A percentile compares a stretch with the other conserved stretches of the same genome.
These are phyloP conservation scores for Nicotiana attenuata DNA, from an alignment of 257 asterid genomes.

Conservation along the genomic window DNA sequence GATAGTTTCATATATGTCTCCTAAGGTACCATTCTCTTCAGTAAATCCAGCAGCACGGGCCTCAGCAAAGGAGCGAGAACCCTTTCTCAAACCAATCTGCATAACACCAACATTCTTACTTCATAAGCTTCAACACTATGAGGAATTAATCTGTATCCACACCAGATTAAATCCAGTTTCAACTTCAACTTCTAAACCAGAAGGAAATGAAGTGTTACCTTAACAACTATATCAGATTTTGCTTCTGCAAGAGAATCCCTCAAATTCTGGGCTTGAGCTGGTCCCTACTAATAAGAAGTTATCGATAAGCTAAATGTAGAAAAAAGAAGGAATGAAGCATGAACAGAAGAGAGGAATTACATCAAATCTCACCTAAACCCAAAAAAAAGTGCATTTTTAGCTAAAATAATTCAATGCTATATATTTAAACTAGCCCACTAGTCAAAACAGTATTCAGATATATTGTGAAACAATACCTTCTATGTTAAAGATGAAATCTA, in stretches of 20 bases:
- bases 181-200: not conserved
- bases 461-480: not conserved
- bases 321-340: not conserved
- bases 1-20: slow-evolving; percentile 84
- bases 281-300: slow-evolving; percentile 48
- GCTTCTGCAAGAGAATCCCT: slow-evolving; percentile 80
- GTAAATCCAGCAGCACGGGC: slow-evolving; percentile 89
- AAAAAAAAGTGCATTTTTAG: not conserved
- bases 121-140: not conserved
- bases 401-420: not conserved
- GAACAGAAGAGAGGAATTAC: not conserved
- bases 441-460: not conserved
- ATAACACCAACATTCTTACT: slow-evolving; percentile 11
- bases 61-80: slow-evolving; percentile 83
- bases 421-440: not conserved
- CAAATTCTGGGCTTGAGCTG: slow-evolving; percentile 96
- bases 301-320: not conserved
- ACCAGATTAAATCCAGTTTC: not conserved
- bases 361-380: not conserved
- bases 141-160: not conserved
- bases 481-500: not conserved
- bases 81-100: slow-evolving; percentile 95
- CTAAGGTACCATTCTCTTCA: slow-evolving; percentile 87
- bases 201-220: slow-evolving; percentile 39
- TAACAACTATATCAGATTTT: slow-evolving; percentile 78